Conservation (phyloP, 139 green algal species). For the Choricystis sp. region DNA sequence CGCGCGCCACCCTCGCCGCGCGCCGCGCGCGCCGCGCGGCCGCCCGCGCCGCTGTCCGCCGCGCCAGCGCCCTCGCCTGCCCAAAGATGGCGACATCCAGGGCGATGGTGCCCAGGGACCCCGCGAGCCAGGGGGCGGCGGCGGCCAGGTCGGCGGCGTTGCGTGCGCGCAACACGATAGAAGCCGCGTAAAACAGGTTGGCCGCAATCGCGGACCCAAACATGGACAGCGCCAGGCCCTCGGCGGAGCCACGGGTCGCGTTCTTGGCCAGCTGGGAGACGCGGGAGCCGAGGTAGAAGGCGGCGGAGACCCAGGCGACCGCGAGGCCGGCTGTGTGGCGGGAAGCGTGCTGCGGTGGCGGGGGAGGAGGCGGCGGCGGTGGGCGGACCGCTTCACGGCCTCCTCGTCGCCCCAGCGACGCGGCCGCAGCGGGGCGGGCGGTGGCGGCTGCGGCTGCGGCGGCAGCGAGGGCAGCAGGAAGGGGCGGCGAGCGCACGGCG, state of each 20-base stretch:
- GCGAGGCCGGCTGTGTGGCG: constrained; percentile 16
- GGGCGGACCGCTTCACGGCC: too few species aligned
- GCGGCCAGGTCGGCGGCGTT: constrained; percentile 21
- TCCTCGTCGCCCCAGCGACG: not conserved
- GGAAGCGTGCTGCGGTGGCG: not conserved
- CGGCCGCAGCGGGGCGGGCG: constrained; percentile 6
- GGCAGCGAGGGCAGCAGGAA: too few species aligned
- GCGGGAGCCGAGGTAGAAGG: constrained; percentile 65
- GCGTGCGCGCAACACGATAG: constrained; percentile 53
- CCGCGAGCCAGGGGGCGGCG: constrained; percentile 67
- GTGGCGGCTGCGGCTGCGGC: constrained; percentile 4
- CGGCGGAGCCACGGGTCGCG: constrained; percentile 26
- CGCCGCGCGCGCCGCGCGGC: too few species aligned
- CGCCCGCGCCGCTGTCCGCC: not conserved
- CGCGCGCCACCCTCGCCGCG: too few species aligned
- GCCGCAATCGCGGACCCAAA: constrained; percentile 60
- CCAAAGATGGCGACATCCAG: constrained; percentile 59
- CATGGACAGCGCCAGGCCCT: constrained; percentile 58
- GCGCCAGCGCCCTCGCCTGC: constrained; percentile 19
- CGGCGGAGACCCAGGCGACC: constrained; percentile 46
- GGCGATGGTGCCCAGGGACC: constrained; percentile 60
- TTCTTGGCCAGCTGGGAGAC: constrained; percentile 75
- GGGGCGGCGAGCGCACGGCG: too few species aligned
- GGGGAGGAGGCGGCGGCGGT: not conserved
- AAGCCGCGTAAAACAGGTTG: constrained; percentile 56